Conservation (phyloP, 805 yeast genomes). For the Zygosaccharomyces pseudorouxii region DNA sequence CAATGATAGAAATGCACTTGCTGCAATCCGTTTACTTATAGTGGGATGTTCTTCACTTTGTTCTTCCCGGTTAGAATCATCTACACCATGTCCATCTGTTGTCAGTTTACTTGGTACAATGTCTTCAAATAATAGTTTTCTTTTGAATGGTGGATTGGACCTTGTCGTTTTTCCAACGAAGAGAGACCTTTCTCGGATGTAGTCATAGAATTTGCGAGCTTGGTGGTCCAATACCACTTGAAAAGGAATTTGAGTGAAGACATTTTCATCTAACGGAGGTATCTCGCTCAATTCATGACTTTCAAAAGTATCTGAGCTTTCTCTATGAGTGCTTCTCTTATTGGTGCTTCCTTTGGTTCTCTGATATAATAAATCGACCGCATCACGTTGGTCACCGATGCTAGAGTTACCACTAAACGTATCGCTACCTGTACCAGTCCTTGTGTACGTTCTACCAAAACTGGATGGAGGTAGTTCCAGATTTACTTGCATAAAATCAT, state of each 20-base stretch:
- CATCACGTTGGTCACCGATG: conserved; percentile 15
- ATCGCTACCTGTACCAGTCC: conserved; percentile 17
- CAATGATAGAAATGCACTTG: conserved; percentile 31
- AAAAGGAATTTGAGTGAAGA: conserved; percentile 1
- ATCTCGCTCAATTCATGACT: conserved; percentile 1
- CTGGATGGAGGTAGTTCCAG: conserved; percentile 34
- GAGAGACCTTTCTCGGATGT: conserved; percentile 24
- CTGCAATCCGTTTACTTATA: conserved; percentile 26
- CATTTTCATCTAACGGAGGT: conserved; percentile 3
- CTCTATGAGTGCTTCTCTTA: background rate
- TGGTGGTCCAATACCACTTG: conserved; percentile 22
- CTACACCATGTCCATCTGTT: conserved; percentile 4
- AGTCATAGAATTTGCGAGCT: conserved; percentile 29
- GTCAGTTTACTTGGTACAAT: conserved; percentile 28
- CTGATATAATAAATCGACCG: conserved; percentile 22
- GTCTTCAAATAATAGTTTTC: conserved; percentile 26
- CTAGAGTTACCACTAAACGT: background rate
- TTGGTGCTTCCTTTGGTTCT: conserved; percentile 9
- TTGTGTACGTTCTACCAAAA: conserved; percentile 24
- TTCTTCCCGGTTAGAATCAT: background rate
- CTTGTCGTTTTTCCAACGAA: conserved; percentile 20
- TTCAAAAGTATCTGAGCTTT: conserved; percentile 1
- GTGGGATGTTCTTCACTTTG: background rate
- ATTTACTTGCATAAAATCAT: conserved; percentile 20
- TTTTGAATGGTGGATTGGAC: conserved; percentile 17